These are phyloP conservation scores for Trichoderma simmonsii DNA, from an alignment of 2,329 filamentous ascomycete species.

Conservation along the genomic window DNA sequence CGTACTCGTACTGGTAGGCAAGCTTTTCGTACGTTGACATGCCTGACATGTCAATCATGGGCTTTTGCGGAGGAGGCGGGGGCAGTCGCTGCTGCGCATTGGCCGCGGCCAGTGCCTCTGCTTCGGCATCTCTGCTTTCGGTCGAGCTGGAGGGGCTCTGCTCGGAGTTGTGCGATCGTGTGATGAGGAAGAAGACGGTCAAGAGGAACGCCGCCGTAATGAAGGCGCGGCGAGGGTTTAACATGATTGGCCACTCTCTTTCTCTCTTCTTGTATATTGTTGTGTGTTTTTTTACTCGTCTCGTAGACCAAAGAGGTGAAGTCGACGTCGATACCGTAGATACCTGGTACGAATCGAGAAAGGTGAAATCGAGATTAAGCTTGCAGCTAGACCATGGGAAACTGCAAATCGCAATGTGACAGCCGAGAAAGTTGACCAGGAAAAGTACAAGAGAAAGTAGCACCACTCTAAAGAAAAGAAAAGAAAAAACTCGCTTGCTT, in stretches of 20 bases:
- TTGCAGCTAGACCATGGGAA: neutral
- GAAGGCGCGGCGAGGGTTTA: slow-evolving; percentile 74
- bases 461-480: neutral
- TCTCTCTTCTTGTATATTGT: neutral
- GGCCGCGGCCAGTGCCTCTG: slow-evolving; percentile 1
- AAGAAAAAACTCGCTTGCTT: neutral
- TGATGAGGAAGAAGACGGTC: slow-evolving; percentile 65
- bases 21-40: slow-evolving; percentile 77
- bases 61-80: slow-evolving; percentile 49
- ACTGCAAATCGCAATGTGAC: neutral
- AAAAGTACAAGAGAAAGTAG: neutral
- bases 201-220: slow-evolving; percentile 67
- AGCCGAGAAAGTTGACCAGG: neutral
- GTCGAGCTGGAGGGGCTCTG: slow-evolving; percentile 6
- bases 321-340: neutral
- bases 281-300: neutral
- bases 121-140: slow-evolving; percentile 23
- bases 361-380: neutral
- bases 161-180: slow-evolving; percentile 49
- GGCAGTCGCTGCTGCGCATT: slow-evolving; percentile 10
- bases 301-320: neutral
- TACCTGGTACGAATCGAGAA: neutral
- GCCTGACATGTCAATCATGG: slow-evolving; percentile 66
- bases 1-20: slow-evolving; percentile 91
- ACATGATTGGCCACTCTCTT: slow-evolving; percentile 50